Evolutionary conservation across 306 rosid species (phyloP).

Genomic region (Malus domestica): ASM211411v1 NC_041797.1:11990501-11991000

Average conservation of each 20-base stretch:
- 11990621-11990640: conserved; percentile 91
- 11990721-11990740: not conserved
- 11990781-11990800: not conserved
- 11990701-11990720: not conserved
- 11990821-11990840: conserved; percentile 70
- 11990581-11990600: conserved; percentile 91
- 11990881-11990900: conserved; percentile 72
- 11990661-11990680: not conserved
- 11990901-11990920: conserved; percentile 17
- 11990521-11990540: conserved; percentile 92
- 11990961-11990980: conserved; percentile 36
- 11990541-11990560: conserved; percentile 91
- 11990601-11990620: conserved; percentile 89
- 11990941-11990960: not conserved
- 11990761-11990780: not conserved
- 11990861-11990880: conserved; percentile 97
- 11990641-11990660: conserved; percentile 77
- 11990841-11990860: conserved; percentile 90
- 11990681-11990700: not conserved
- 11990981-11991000: conserved; percentile 88
- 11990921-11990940: conserved; percentile 4
- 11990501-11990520: conserved; percentile 88
- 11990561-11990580: conserved; percentile 87
- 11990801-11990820: conserved; percentile 23
- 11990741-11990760: not conserved